A percentile compares a stretch with the other conserved stretches of the same genome.
Evolutionary conservation across 192 early-diverging fungal genomes (phyloP).

Genomic region (Linnemannia schmuckeri): DNA sequence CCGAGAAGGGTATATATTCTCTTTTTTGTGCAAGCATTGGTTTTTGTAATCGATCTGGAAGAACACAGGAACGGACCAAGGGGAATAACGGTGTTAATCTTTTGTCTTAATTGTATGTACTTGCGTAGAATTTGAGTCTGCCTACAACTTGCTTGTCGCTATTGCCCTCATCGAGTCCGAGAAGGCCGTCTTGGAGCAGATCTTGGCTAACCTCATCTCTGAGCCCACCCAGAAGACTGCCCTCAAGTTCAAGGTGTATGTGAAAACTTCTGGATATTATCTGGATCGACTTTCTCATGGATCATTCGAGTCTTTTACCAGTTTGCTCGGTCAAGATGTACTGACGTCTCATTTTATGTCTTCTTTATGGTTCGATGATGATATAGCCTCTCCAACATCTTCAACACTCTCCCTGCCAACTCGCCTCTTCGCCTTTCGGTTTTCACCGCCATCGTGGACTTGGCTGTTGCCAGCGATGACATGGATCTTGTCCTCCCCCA

Average conservation of each 20-base stretch:
- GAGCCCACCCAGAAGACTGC: constrained; percentile 63
- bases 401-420: constrained; percentile 78
- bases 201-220: constrained; percentile 65
- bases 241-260: constrained; percentile 76
- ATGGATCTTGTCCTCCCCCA: constrained; percentile 76
- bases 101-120: neutral
- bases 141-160: constrained; percentile 80
- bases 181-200: constrained; percentile 53
- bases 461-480: constrained; percentile 79
- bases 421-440: constrained; percentile 72
- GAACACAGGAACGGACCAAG: neutral
- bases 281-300: constrained; percentile 33
- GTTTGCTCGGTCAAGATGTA: neutral
- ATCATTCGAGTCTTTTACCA: constrained; percentile 5
- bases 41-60: neutral
- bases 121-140: constrained; percentile 69
- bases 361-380: neutral
- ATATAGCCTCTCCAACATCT: constrained; percentile 82
- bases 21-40: neutral
- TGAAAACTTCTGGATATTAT: neutral
- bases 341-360: neutral
- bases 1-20: constrained; percentile 65
- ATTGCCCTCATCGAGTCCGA: constrained; percentile 65
- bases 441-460: constrained; percentile 80
- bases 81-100: neutral